Percentiles rank a stretch among this genome's conserved stretches.
phyloP scores from a whole-genome alignment of 805 yeast genomes.

The Pichia phayaonensis region DNA sequence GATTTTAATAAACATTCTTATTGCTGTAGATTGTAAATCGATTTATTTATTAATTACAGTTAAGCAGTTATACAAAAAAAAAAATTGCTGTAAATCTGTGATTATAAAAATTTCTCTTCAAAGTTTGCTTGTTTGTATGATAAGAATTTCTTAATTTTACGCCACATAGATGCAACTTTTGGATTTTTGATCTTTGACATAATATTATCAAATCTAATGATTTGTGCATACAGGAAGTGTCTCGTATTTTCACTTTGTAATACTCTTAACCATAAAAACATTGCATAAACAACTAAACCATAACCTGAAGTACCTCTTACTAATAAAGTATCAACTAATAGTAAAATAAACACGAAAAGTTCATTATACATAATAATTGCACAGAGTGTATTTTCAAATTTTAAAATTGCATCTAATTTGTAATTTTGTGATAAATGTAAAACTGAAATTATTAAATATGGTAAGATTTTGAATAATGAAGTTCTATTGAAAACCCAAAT shows the following conservation, averaged over 20 bases:
- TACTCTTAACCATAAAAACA: conserved; percentile 66
- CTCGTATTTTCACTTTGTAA: conserved; percentile 45
- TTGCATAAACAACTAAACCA: conserved; percentile 48
- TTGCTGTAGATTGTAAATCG: background rate
- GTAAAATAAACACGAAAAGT: conserved; percentile 42
- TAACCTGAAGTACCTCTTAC: conserved; percentile 65
- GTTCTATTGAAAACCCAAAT: conserved; percentile 60
- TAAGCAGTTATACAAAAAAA: background rate
- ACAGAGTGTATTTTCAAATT: conserved; percentile 33
- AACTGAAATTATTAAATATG: conserved; percentile 48
- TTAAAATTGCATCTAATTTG: conserved; percentile 35
- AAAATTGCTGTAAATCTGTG: background rate
- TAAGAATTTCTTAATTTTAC: conserved; percentile 32
- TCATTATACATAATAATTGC: conserved; percentile 55
- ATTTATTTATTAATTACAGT: background rate
- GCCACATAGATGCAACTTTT: conserved; percentile 36
- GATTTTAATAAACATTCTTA: background rate
- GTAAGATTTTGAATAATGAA: conserved; percentile 58
- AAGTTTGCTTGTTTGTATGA: conserved; percentile 33
- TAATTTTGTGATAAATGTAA: conserved; percentile 44
- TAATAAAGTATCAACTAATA: conserved; percentile 51
- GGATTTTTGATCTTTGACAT: conserved; percentile 38
- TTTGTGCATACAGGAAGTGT: conserved; percentile 33
- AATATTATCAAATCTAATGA: conserved; percentile 37
- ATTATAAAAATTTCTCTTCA: conserved; percentile 18